A percentile compares a stretch with the other conserved stretches of the same genome.
phyloP scores from a whole-genome alignment of 1,284 basidiomycete species.

The Cryptococcus maquisensis region DNA sequence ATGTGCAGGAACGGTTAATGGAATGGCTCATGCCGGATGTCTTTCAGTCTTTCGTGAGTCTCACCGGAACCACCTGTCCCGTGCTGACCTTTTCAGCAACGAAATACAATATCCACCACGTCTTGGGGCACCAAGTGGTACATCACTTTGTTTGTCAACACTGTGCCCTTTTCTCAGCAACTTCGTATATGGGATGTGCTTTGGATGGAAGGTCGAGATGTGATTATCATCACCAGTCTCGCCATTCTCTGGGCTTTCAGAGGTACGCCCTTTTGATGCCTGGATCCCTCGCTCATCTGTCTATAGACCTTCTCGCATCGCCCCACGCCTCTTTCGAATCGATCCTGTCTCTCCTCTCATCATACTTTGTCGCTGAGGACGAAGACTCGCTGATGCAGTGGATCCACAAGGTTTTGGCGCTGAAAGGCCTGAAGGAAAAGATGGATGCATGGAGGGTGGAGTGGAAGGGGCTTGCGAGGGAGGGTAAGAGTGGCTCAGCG shows the following conservation, averaged over 20 bases:
- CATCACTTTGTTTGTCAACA: slow-evolving; percentile 93
- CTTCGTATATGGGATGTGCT: slow-evolving; percentile 92
- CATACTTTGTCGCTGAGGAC: slow-evolving; percentile 85
- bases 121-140: slow-evolving; percentile 99
- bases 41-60: slow-evolving; percentile 67
- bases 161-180: slow-evolving; percentile 93
- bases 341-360: slow-evolving; percentile 78
- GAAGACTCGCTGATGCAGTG: slow-evolving; percentile 74
- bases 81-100: slow-evolving; percentile 52
- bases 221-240: slow-evolving; percentile 77
- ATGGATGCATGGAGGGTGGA: slow-evolving; percentile 54
- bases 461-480: slow-evolving; percentile 32
- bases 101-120: slow-evolving; percentile 83
- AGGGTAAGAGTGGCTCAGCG: slow-evolving; percentile 28
- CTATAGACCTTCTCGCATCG: slow-evolving; percentile 20
- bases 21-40: slow-evolving; percentile 81
- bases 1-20: slow-evolving; percentile 84
- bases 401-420: slow-evolving; percentile 68
- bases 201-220: slow-evolving; percentile 81
- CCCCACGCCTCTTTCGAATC: slow-evolving; percentile 78
- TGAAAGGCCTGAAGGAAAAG: slow-evolving; percentile 63
- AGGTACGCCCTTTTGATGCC: slow-evolving; percentile 53
- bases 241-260: slow-evolving; percentile 85
- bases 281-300: not conserved
- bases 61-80: not conserved